phyloP scores from a whole-genome alignment of 768 basidiomycete species.

The Tylopilus cervinicoccineus region DNA sequence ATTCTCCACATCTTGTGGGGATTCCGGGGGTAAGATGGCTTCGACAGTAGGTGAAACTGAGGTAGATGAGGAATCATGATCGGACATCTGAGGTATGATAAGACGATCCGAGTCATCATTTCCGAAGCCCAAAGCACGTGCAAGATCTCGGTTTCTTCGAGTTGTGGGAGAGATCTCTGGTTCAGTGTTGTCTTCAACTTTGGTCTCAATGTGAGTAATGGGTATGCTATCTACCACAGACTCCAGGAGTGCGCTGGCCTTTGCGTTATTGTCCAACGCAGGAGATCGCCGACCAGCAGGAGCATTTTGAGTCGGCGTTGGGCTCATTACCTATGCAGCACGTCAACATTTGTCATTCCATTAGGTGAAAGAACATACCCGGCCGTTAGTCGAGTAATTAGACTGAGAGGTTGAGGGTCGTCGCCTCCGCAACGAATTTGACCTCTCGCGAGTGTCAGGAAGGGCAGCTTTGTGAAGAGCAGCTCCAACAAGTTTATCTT shows the following conservation, averaged over 20 bases:
- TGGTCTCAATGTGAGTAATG: constrained; percentile 31
- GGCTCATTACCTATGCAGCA: constrained; percentile 50
- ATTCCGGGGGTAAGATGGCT: constrained; percentile 26
- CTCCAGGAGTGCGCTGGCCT: constrained; percentile 64
- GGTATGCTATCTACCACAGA: constrained; percentile 56
- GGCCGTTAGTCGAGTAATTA: constrained; percentile 58
- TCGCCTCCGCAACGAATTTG: constrained; percentile 68
- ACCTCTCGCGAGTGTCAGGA: constrained; percentile 57
- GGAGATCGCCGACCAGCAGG: constrained; percentile 29
- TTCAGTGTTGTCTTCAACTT: constrained; percentile 24
- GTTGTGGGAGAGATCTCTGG: constrained; percentile 46
- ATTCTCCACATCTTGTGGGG: constrained; percentile 16
- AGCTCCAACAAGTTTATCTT: constrained; percentile 69
- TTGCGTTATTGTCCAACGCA: constrained; percentile 47
- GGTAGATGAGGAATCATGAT: constrained; percentile 26
- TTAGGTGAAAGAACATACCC: constrained; percentile 30
- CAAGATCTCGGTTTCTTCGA: constrained; percentile 69
- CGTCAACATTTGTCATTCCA: constrained; percentile 6
- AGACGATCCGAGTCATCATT: constrained; percentile 34
- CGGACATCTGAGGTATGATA: constrained; percentile 18
- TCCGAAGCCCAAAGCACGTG: constrained; percentile 67
- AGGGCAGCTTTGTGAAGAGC: constrained; percentile 53
- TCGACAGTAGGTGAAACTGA: constrained; percentile 34
- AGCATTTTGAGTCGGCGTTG: constrained; percentile 39
- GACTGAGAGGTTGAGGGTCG: constrained; percentile 84